Percentiles rank a stretch among this genome's conserved stretches.
Conservation (phyloP, 169 alveolate species). For the Eimeria falciformis region DNA sequence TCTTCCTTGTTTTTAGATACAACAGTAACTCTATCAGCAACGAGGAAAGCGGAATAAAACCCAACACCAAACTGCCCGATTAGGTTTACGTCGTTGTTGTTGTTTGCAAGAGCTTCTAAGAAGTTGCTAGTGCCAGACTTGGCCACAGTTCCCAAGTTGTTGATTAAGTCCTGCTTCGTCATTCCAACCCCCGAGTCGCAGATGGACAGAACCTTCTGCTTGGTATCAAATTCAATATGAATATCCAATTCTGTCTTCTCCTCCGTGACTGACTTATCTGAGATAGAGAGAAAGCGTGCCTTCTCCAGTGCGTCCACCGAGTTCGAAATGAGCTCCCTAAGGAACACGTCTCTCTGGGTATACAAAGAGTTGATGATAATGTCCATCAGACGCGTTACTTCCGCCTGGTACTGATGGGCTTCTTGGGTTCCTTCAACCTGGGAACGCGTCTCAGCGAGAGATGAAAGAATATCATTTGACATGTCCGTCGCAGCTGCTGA, state of each 20-base stretch:
- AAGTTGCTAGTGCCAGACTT: conserved; percentile 97
- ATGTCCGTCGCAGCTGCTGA: not conserved
- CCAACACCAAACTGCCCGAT: conserved; percentile 99
- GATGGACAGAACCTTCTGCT: conserved; percentile 95
- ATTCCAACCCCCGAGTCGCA: conserved; percentile 99
- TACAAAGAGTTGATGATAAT: conserved; percentile 98
- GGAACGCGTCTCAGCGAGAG: not conserved
- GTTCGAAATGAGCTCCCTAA: conserved; percentile 98
- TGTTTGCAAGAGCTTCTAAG: conserved; percentile 97
- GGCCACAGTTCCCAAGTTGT: conserved; percentile 99
- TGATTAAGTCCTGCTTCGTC: conserved; percentile 98
- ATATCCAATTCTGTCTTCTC: conserved; percentile 91
- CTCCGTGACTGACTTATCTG: conserved; percentile 27
- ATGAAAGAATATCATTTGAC: not conserved
- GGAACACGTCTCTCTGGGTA: conserved; percentile 98
- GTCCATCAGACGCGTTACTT: conserved; percentile 98
- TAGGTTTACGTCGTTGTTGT: conserved; percentile 92
- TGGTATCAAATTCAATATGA: conserved; percentile 94
- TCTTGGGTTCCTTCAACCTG: conserved; percentile 56
- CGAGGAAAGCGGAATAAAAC: conserved; percentile 99
- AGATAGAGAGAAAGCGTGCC: conserved; percentile 11
- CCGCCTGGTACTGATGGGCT: conserved; percentile 92
- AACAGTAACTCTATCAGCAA: conserved; percentile 98
- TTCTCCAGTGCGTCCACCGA: conserved; percentile 99
- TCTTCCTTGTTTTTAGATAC: conserved; percentile 92